phyloP scores from a whole-genome alignment of 129 eudicot genomes.

The Lactuca saligna region DNA sequence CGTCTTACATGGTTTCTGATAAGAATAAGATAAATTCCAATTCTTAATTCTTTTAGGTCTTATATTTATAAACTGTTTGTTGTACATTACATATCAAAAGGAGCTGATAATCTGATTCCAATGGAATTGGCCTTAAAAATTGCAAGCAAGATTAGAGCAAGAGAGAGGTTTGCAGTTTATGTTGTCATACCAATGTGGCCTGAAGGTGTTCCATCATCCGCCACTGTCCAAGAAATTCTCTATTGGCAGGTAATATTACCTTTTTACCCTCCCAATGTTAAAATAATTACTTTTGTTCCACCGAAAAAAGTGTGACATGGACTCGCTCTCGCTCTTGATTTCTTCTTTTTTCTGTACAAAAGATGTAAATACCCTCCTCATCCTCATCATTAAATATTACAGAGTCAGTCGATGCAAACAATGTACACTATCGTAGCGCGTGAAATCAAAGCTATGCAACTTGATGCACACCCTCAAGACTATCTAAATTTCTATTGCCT shows the following conservation, averaged over 20 bases:
- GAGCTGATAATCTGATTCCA: slow-evolving; percentile 93
- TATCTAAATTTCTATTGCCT: slow-evolving; percentile 89
- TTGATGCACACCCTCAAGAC: slow-evolving; percentile 81
- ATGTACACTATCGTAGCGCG: slow-evolving; percentile 72
- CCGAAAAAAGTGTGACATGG: no score
- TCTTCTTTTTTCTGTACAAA: no score
- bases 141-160: slow-evolving; percentile 78
- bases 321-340: no score
- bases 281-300: no score
- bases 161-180: slow-evolving; percentile 86
- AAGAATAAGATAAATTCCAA: no score
- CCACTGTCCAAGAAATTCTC: slow-evolving; percentile 83
- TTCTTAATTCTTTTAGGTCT: neutral
- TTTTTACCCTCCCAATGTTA: slow-evolving; percentile 7
- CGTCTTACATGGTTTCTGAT: no score
- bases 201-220: slow-evolving; percentile 78
- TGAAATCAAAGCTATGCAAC: slow-evolving; percentile 68
- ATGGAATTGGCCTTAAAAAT: slow-evolving; percentile 94
- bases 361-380: no score
- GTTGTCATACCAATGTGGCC: slow-evolving; percentile 98
- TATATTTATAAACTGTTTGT: neutral
- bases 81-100: neutral
- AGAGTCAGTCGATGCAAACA: slow-evolving; percentile 86
- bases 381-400: slow-evolving; percentile 8
- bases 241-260: slow-evolving; percentile 81